Percentiles rank a stretch among this genome's conserved stretches.
Conservation (phyloP, 441 rosid species). For the Mallotus japonicus region DNA sequence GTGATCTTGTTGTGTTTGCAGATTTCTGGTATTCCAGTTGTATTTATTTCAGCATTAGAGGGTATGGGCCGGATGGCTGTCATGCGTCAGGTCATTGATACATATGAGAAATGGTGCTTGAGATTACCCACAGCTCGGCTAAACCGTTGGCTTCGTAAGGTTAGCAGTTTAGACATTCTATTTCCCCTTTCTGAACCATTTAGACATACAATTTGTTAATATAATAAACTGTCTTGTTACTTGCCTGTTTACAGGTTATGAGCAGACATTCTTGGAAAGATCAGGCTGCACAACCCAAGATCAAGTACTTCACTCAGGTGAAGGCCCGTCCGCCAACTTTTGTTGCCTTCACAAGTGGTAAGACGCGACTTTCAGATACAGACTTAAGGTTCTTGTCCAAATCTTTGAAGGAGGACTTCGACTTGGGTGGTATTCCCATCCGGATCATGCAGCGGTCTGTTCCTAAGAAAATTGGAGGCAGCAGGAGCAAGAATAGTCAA, state of each 20-base stretch:
- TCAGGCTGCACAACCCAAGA: conserved; percentile 77
- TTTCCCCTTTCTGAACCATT: neutral
- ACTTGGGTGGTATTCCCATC: conserved; percentile 85
- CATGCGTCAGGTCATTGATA: conserved; percentile 64
- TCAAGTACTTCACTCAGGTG: conserved; percentile 93
- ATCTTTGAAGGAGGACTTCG: conserved; percentile 92
- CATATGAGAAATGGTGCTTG: conserved; percentile 79
- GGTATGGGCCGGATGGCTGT: conserved; percentile 76
- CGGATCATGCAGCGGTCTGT: conserved; percentile 73
- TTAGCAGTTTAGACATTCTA: conserved; percentile 22
- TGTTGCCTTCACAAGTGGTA: conserved; percentile 77
- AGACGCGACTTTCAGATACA: conserved; percentile 54
- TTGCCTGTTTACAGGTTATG: conserved; percentile 55
- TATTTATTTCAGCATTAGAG: conserved; percentile 79
- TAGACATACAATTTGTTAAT: neutral
- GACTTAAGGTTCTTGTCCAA: conserved; percentile 74
- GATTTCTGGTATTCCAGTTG: conserved; percentile 80
- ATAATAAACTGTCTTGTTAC: neutral
- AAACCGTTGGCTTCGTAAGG: conserved; percentile 92
- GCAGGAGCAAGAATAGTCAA: conserved; percentile 30
- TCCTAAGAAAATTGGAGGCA: conserved; percentile 29
- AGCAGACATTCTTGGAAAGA: conserved; percentile 98
- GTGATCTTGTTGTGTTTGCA: conserved; percentile 29
- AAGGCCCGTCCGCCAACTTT: conserved; percentile 98
- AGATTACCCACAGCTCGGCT: conserved; percentile 88